Evolutionary conservation across 1,284 basidiomycete genomes (phyloP), one percentile per base, ranked within the genome.

Genomic region (Athelia sp.): DNA sequence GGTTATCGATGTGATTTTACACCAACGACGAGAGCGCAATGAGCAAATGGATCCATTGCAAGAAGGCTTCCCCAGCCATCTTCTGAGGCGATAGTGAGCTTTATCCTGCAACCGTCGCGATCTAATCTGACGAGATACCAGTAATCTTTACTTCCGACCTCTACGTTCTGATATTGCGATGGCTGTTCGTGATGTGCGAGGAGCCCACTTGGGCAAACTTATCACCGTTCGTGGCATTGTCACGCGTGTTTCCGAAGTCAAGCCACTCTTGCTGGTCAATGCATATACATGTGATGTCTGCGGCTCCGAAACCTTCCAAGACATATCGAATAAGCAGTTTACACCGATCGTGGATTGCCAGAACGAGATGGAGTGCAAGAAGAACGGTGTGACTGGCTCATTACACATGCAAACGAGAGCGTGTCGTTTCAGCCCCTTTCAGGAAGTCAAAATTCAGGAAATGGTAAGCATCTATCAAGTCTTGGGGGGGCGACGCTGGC

Each of bases 281-380:
- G 97, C 96, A 24, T 99, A 98, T 68, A 97, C 97, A 0, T 99
- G 97, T 72, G 97, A 99, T 66, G 86, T 92, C 47, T 99, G 97
- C 65, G 97, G 97, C 44, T 92, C 92, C 46, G 97, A 99, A 68
- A 96, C 96, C 32, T 99, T 99, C 76, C 94, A 99, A 67, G 94
- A 99, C 61, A 93, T 99, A 52, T 87, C 87, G n/a, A 86, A 86
- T 61, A 93, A 95, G 64, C 85, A 91, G 24, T 98, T 98, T 66
- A 84, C 87, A 1, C 97, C 97, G 0, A 83, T 98, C 44, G 70
- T 78, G 11, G 88, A 93, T 58, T 99, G 97, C 67, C 84, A 91
- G 54, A 92, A 90, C 55, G 76, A 83, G 54, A 76, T 77, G 29
- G 82, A 87, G 56, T 98, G 96, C 69, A 76, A 81, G 66, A 90